These are phyloP conservation scores for Zygnema cylindricum DNA, from an alignment of 139 green algal species.

Conservation along the genomic window DNA sequence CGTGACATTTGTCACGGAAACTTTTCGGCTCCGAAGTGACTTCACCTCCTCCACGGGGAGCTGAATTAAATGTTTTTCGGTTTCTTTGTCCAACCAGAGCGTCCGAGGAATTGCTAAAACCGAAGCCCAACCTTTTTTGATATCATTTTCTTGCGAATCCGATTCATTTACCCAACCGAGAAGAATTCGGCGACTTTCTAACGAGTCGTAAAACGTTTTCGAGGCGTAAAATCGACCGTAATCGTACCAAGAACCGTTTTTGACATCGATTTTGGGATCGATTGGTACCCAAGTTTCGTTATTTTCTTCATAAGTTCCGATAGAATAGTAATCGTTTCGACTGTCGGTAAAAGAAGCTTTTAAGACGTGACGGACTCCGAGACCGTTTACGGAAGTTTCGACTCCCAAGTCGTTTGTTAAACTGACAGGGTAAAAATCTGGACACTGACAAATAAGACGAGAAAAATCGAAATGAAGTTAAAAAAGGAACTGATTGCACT, in stretches of 20 bases:
- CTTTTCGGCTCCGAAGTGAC: neutral
- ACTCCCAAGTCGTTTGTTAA: neutral
- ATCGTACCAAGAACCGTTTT: conserved; percentile 29
- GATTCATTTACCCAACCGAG: conserved; percentile 55
- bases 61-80: conserved; percentile 13
- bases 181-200: conserved; percentile 5
- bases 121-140: conserved; percentile 49
- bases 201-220: conserved; percentile 50
- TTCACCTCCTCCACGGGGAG: conserved; percentile 39
- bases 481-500: neutral
- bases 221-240: conserved; percentile 55
- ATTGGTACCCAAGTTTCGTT: conserved; percentile 25
- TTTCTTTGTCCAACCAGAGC: conserved; percentile 20
- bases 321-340: conserved; percentile 24
- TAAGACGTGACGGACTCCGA: conserved; percentile 22
- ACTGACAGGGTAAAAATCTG: conserved; percentile 41
- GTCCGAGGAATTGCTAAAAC: conserved; percentile 37
- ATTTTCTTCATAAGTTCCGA: conserved; percentile 27
- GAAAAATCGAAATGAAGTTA: no score
- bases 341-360: conserved; percentile 45
- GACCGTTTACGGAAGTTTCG: neutral
- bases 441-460: conserved; percentile 26
- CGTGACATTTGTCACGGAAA: neutral
- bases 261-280: conserved; percentile 12
- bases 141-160: conserved; percentile 15